Evolutionary conservation across 305 asterid genomes (phyloP).

Genomic region (Coffea humblotiana): DNA sequence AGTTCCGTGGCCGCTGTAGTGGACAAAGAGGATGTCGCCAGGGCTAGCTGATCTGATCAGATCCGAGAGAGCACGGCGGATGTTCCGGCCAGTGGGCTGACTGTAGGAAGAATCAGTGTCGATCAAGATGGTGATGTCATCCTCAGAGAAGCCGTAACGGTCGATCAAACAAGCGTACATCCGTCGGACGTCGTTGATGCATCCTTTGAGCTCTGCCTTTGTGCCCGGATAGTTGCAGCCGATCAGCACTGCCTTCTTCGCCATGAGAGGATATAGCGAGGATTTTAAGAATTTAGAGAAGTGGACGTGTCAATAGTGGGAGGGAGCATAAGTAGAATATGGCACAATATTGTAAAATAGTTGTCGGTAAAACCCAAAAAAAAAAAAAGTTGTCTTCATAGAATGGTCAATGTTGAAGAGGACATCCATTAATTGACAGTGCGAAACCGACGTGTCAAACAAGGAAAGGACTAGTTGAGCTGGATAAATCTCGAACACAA

Average conservation of each 20-base stretch:
- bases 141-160: conserved; percentile 75
- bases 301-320: too few relatives aligned
- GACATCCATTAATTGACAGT: too few relatives aligned
- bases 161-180: conserved; percentile 65
- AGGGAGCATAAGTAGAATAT: too few relatives aligned
- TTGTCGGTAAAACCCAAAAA: too few relatives aligned
- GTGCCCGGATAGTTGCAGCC: conserved; percentile 93
- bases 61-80: conserved; percentile 66
- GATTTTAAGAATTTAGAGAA: background rate
- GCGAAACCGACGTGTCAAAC: too few relatives aligned
- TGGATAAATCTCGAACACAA: too few relatives aligned
- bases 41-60: conserved; percentile 59
- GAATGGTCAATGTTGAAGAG: too few relatives aligned
- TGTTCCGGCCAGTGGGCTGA: conserved; percentile 86
- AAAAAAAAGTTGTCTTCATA: too few relatives aligned
- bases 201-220: conserved; percentile 84
- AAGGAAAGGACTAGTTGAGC: too few relatives aligned
- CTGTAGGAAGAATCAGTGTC: conserved; percentile 69
- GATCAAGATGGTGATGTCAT: conserved; percentile 68
- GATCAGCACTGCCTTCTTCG: conserved; percentile 78
- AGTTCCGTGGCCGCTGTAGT: conserved; percentile 92
- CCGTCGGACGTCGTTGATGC: conserved; percentile 87
- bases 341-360: too few relatives aligned
- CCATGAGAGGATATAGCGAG: conserved; percentile 36
- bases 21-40: conserved; percentile 78